These are phyloP conservation scores for Cylindrodendrum hubeiense DNA, from an alignment of 2,329 filamentous ascomycete genomes.

Conservation along the genomic window DNA sequence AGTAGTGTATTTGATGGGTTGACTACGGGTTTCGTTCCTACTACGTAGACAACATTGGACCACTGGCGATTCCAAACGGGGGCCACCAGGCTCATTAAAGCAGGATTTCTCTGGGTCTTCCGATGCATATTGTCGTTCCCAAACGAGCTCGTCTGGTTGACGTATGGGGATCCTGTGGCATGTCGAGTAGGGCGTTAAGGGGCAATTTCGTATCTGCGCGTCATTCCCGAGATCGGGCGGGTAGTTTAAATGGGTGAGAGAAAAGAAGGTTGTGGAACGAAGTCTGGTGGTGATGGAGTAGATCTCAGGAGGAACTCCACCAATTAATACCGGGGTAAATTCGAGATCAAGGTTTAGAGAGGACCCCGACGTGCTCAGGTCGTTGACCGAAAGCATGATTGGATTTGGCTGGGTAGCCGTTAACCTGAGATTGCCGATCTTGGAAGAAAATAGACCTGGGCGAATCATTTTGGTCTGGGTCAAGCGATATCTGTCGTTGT, in stretches of 20 bases:
- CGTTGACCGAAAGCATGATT: slow-evolving; percentile 31
- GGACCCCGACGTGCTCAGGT: slow-evolving; percentile 20
- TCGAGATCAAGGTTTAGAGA: slow-evolving; percentile 27
- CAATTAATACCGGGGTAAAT: slow-evolving; percentile 24
- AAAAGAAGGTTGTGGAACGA: background rate
- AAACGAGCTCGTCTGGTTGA: background rate
- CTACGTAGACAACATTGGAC: no score
- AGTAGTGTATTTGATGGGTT: no score
- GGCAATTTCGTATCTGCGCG: background rate
- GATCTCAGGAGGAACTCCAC: background rate
- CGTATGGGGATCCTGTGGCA: background rate
- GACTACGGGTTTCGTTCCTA: no score
- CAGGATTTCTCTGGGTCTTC: no score
- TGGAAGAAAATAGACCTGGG: slow-evolving; percentile 28
- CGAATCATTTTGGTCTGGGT: slow-evolving; percentile 32
- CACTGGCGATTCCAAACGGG: no score
- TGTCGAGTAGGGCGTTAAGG: background rate
- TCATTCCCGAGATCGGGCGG: background rate
- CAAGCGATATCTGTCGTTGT: slow-evolving; percentile 25
- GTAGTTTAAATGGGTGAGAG: background rate
- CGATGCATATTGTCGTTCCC: no score
- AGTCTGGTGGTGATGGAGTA: background rate
- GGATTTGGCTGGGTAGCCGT: slow-evolving; percentile 26
- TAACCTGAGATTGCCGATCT: slow-evolving; percentile 28
- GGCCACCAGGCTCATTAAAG: no score